Conservation (phyloP, 495 filamentous ascomycete genomes). For the Gamarada debralockiae region DNA sequence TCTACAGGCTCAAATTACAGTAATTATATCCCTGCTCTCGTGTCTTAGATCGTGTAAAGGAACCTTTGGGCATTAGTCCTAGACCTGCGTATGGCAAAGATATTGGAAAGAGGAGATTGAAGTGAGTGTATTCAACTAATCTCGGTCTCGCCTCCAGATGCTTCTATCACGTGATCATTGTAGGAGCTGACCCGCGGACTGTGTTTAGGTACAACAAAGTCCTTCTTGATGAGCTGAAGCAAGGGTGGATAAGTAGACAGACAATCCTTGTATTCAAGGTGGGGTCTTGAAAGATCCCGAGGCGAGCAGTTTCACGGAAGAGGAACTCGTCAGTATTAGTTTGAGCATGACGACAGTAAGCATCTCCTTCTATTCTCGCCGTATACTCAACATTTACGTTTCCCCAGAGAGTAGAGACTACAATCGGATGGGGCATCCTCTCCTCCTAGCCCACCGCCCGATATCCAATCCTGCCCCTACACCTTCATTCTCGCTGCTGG, state of each 20-base stretch:
- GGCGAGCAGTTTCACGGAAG: not conserved
- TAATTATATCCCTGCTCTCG: too few relatives aligned
- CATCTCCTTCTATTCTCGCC: not conserved
- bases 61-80: too few relatives aligned
- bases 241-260: not conserved
- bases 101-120: too few relatives aligned
- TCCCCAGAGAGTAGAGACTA: not conserved
- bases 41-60: too few relatives aligned
- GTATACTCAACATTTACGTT: not conserved
- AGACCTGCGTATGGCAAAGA: too few relatives aligned
- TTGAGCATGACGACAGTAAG: conserved; percentile 6
- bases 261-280: conserved; percentile 1
- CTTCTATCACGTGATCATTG: too few relatives aligned
- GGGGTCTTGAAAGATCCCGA: conserved; percentile 4
- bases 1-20: too few relatives aligned
- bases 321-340: conserved; percentile 2
- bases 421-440: not conserved
- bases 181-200: too few relatives aligned
- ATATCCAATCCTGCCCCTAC: not conserved
- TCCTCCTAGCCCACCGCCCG: not conserved
- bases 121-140: too few relatives aligned
- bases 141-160: too few relatives aligned
- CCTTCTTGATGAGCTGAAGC: not conserved
- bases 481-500: too few relatives aligned
- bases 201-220: not conserved